Percentiles rank a stretch among this genome's conserved stretches.
phyloP scores from a whole-genome alignment of 2,329 filamentous ascomycete species.

The Verticillium klebahnii region DNA sequence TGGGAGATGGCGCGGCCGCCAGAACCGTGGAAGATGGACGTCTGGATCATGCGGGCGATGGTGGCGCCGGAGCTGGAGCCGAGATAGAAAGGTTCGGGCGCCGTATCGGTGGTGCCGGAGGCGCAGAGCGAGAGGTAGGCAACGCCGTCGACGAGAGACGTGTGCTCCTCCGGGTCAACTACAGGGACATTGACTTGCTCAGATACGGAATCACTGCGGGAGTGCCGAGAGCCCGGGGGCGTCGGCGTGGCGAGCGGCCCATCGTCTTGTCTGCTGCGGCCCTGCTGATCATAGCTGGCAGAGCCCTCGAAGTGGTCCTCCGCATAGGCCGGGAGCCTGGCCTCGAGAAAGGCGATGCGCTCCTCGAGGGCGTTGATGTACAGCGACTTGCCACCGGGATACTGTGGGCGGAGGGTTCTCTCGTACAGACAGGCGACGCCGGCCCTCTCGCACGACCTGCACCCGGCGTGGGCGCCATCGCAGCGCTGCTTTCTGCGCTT shows the following conservation, averaged over 20 bases:
- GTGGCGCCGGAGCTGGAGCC: constrained; percentile 21
- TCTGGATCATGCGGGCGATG: constrained; percentile 20
- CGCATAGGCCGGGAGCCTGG: constrained; percentile 17
- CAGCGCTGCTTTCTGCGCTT: constrained; percentile 22
- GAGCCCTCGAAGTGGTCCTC: constrained; percentile 18
- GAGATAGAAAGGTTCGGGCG: constrained; percentile 19
- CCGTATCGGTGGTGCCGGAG: constrained; percentile 16
- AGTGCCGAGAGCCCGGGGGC: not conserved
- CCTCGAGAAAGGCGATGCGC: constrained; percentile 22
- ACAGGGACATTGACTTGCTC: not conserved
- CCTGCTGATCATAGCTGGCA: not conserved
- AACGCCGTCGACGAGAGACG: constrained; percentile 18
- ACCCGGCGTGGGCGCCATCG: constrained; percentile 18
- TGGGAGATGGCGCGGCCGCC: constrained; percentile 6
- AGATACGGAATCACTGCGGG: constrained; percentile 3
- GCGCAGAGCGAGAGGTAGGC: constrained; percentile 19
- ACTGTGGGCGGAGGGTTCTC: constrained; percentile 17
- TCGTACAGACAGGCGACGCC: constrained; percentile 17
- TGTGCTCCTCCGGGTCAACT: constrained; percentile 9
- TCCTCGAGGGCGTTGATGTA: constrained; percentile 22
- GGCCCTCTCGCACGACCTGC: constrained; percentile 18
- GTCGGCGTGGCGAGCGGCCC: not conserved
- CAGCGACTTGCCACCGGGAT: constrained; percentile 20
- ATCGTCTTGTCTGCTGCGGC: not conserved
- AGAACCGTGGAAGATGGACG: constrained; percentile 16